Base-by-base conservation (phyloP, 345 rosid genomes). In the Viola odorata region DNA sequence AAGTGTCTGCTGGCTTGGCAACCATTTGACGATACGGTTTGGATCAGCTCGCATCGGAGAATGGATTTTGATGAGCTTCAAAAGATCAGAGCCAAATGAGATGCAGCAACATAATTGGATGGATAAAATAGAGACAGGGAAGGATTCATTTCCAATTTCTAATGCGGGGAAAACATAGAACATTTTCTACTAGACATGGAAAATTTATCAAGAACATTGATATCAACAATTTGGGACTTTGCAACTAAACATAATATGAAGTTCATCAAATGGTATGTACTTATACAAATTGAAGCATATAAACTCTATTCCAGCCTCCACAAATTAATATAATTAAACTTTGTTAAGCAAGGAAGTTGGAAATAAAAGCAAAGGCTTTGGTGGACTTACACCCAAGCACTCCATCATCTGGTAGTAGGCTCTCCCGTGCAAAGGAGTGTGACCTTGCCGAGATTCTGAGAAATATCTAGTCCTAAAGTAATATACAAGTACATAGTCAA, bases 321-420 rank as follows among this genome's bases (percentile, higher is more conserved):
- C 32, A 2, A 23, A 23, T 23, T 23, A 23, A 23, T 23, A 23
- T 50, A 23, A 37, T 40, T n/a, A 40, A 57, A 40, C 17, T 15
- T 9, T 50, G 23, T 12, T 61, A 50, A 17, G 36, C 44, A 47
- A 41, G 8, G 36, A 17, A 45, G 7, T 56, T 6, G 5, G 63
- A 37, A 42, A 61, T 57, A 40, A 58, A 16, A 52, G 45, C 0
- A 56, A n/a, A 6, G 45, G 53, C 53, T 16, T 38, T 41, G 71
- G 37, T 41, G 56, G 60, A 72, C 91, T 81, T 86, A 88, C 97
- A 75, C 96, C 99, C 74, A 94, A 80, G 71, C 96, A 94, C 76
- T 91, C 99, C 97, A 94, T 94, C 97, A 94, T 83, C 77, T 90
- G 98, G 77, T 91, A 91, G 78, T 88, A 95, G 73, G 96, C 96